Base-by-base conservation (phyloP, 371 early-diverging fungal species). In the Mortierella sp. region DNA sequence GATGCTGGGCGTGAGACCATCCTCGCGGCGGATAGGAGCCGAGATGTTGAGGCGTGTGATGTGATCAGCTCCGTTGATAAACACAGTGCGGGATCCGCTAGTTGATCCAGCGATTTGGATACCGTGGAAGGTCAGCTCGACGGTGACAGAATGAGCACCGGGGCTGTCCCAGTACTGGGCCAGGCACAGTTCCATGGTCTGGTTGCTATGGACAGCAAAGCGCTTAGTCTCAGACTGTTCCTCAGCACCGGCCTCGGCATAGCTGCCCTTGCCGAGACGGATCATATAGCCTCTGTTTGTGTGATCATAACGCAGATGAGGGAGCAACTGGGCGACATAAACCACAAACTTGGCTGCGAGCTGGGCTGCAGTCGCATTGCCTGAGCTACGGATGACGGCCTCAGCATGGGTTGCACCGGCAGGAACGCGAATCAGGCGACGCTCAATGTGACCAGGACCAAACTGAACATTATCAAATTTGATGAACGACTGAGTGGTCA, bases 111-210 rank as follows among this genome's bases (percentile, higher is more conserved):
- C 66, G n/a, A 90, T 37, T 50, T 85, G 83, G 42, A 97, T 80
- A 41, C 96, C 95, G 72, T 92, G 93, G 84, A 97, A 97, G 24
- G 87, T 84, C 28, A 97, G 60, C 11, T 87, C 84, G 14, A 95
- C 69, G 19, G 90, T 88, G 12, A 96, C 82, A 12, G 68, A 68
- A 64, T 95, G 93, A 15, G 83, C 79, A 32, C 90, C 95, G 12
- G 91, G 80, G 60, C 87, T 85, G 56, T 91, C 91, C 96, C 97
- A 97, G 80, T 91, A 95, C 72, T 95, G 97, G 4, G 94, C 96
- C 42, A 95, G 58, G 62, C 83, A 78, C 39, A 90, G 83, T 75
- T 97, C 97, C 52, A 96, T 67, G n/a, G 92, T 94, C 4, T 84
- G 80, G 32, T 88, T 89, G 56, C 92, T 90, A 43, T 84, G 70